Evolutionary conservation across 2,329 filamentous ascomycete genomes (phyloP).

Genomic region (Didymella sp.): DNA sequence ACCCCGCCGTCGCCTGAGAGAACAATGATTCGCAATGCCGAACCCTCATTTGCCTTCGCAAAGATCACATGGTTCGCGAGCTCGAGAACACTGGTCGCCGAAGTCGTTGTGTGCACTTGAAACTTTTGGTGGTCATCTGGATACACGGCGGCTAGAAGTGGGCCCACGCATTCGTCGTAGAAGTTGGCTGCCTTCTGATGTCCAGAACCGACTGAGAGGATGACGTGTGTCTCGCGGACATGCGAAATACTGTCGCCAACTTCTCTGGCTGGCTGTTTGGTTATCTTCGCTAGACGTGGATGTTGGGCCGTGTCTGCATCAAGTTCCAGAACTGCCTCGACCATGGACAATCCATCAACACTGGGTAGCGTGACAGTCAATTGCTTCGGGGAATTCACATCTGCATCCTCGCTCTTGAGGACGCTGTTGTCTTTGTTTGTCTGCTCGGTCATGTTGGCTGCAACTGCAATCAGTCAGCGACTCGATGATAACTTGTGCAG

Average conservation of each 20-base stretch:
- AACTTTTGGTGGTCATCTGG: slow-evolving; percentile 51
- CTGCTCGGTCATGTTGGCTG: slow-evolving; percentile 13
- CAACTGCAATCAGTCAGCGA: background rate
- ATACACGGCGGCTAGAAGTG: slow-evolving; percentile 54
- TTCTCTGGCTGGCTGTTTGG: slow-evolving; percentile 18
- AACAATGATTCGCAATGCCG: slow-evolving; percentile 66
- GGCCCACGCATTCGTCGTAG: slow-evolving; percentile 48
- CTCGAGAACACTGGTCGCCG: slow-evolving; percentile 67
- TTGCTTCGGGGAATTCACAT: background rate
- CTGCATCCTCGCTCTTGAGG: slow-evolving; percentile 4
- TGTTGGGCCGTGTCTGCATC: slow-evolving; percentile 24
- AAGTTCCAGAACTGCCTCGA: slow-evolving; percentile 19
- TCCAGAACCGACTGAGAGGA: slow-evolving; percentile 56
- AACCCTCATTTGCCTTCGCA: slow-evolving; percentile 57
- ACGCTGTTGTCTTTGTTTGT: background rate
- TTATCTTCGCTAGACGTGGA: slow-evolving; percentile 28
- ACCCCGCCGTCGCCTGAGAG: slow-evolving; percentile 89
- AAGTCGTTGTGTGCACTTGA: slow-evolving; percentile 67
- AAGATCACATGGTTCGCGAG: slow-evolving; percentile 63
- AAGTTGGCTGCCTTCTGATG: slow-evolving; percentile 51
- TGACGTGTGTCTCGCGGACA: slow-evolving; percentile 49
- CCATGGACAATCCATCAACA: slow-evolving; percentile 15
- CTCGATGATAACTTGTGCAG: background rate
- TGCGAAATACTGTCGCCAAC: slow-evolving; percentile 4
- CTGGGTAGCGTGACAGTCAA: slow-evolving; percentile 18